Base-by-base conservation (phyloP, 208 protist genomes). In the Trypanosoma caninum region DNA sequence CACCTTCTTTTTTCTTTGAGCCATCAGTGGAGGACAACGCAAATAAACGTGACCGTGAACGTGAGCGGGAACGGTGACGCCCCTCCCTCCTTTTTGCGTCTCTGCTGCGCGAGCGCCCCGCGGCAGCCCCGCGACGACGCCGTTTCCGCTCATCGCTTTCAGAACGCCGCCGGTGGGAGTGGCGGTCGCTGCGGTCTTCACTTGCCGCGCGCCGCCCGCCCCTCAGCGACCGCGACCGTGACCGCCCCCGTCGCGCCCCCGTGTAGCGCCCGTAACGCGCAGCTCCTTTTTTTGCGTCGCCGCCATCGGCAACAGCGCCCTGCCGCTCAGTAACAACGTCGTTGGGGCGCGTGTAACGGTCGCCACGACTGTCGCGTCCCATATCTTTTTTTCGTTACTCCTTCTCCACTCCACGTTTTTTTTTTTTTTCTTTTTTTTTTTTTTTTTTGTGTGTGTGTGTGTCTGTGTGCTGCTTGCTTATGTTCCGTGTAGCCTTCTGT, bases 281-380 rank as follows among this genome's bases (percentile, higher is more conserved):
- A 18, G 62, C 54, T 18, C 11, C 33, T 23, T 28, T 13, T 0
- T 20, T 25, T 2, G 18, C 47, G 18, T 1, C 45, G 31, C 22
- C 16, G 42, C 18, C 33, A 6, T 27, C 35, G 7, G 51, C 35
- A 3, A 28, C 25, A 41, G 8, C 38, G 22, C 51, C 38, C 40
- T 41, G 37, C 14, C 47, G 38, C 2, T 67, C 61, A 2, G 44
- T 20, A 25, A n/a, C 50, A 28, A 13, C 50, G 37, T 63, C 50
- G 34, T 16, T 16, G 6, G 50, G 54, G 23, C 57, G 57, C 11
- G 37, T n/a, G 25, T 71, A 71, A 18, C 65, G 65, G 45, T 71
- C 65, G 13, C 65, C 65, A 37, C 65, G 65, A n/a, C 55, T 71
- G 33, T 71, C 65, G 30, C 65, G 65, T n/a, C 57, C 65, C 65